phyloP scores from a whole-genome alignment of 345 rosid species.

The Ceriops tagal region DNA sequence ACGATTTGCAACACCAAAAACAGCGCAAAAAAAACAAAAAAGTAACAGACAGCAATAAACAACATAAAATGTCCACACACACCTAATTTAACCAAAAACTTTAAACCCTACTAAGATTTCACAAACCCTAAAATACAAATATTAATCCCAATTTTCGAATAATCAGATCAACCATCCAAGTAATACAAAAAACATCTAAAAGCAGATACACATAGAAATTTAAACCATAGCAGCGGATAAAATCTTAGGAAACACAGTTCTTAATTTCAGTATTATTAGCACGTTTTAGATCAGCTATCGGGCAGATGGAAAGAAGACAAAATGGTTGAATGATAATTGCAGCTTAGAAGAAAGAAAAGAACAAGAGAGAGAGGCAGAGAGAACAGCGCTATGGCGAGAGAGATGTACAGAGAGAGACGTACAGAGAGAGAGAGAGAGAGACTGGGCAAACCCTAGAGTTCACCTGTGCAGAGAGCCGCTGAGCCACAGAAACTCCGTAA shows the following conservation, averaged over 20 bases:
- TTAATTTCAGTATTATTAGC: too few relatives aligned
- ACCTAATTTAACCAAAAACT: background rate
- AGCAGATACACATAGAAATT: background rate
- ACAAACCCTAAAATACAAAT: slow-evolving; percentile 7
- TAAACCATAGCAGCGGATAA: background rate
- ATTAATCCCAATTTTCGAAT: background rate
- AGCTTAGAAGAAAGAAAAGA: background rate
- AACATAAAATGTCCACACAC: background rate
- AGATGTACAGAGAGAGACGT: too few relatives aligned
- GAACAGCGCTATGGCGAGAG: background rate
- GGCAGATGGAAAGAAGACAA: background rate
- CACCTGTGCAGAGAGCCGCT: background rate
- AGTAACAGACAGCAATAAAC: background rate
- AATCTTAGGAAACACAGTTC: too few relatives aligned
- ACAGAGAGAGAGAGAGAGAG: background rate
- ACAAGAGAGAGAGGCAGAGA: too few relatives aligned
- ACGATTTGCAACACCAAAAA: background rate
- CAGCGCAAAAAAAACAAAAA: background rate
- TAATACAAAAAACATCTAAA: background rate
- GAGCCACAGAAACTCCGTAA: background rate
- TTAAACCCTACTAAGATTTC: slow-evolving; percentile 25
- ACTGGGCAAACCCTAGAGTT: background rate
- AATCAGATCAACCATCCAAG: background rate
- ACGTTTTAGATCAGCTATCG: background rate
- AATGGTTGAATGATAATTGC: background rate